Conservation (phyloP, 192 early-diverging fungal species). For the Nowakowskiella sp. region DNA sequence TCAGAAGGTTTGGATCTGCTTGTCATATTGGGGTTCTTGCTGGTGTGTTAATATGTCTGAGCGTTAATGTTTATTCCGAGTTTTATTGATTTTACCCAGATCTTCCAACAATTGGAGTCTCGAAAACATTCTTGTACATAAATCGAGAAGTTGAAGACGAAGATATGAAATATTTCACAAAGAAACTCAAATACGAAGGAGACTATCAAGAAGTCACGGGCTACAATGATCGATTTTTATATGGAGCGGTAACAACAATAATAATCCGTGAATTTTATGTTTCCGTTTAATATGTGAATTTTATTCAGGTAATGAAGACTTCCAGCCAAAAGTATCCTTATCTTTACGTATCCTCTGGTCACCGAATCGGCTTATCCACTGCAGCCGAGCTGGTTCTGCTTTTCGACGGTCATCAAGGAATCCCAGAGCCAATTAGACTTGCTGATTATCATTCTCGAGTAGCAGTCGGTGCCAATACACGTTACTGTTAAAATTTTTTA, state of each 20-base stretch:
- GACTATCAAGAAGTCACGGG: constrained; percentile 38
- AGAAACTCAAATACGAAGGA: constrained; percentile 24
- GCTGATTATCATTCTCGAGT: constrained; percentile 66
- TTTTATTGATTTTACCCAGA: constrained; percentile 28
- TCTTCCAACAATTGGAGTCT: constrained; percentile 78
- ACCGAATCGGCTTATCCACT: constrained; percentile 60
- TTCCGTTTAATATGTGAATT: too few relatives aligned
- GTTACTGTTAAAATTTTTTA: too few relatives aligned
- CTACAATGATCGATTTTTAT: constrained; percentile 29
- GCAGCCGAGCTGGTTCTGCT: constrained; percentile 59
- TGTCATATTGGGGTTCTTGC: too few relatives aligned
- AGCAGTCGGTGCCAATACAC: too few relatives aligned
- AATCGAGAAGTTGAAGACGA: constrained; percentile 45
- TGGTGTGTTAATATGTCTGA: too few relatives aligned
- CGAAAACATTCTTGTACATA: constrained; percentile 82
- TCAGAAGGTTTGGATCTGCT: constrained; percentile 81
- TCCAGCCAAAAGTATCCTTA: too few relatives aligned
- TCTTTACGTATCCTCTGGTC: too few relatives aligned
- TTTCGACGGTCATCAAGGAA: constrained; percentile 55
- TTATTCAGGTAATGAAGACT: too few relatives aligned
- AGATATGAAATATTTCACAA: constrained; percentile 45
- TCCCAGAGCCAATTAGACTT: constrained; percentile 84
- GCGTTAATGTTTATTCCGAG: too few relatives aligned
- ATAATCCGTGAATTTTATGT: constrained; percentile 66
- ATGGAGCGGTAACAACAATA: constrained; percentile 31